phyloP scores from a whole-genome alignment of 495 filamentous ascomycete species.

The Opeltia flavorubescens region DNA sequence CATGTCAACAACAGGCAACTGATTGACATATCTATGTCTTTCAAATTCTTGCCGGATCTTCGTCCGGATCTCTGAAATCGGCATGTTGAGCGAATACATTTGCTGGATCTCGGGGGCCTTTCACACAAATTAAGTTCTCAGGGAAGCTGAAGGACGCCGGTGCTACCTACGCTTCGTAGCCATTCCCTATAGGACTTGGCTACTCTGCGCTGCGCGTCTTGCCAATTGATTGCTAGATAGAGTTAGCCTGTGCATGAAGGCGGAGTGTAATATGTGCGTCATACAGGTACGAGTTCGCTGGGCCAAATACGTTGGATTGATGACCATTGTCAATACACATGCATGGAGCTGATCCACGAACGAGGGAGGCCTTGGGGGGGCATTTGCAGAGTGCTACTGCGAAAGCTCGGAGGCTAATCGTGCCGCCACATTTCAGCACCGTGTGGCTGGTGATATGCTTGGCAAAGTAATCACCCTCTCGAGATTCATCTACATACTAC shows the following conservation, averaged over 20 bases:
- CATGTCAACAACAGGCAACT: constrained; percentile 76
- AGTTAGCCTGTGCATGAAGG: constrained; percentile 7
- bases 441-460: too few species aligned
- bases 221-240: constrained; percentile 64
- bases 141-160: constrained; percentile 13
- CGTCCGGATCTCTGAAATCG: constrained; percentile 75
- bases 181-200: constrained; percentile 81
- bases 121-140: not conserved
- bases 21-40: constrained; percentile 81
- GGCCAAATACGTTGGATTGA: constrained; percentile 88
- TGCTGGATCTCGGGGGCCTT: constrained; percentile 92
- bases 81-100: constrained; percentile 86
- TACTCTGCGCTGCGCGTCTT: constrained; percentile 69
- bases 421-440: too few species aligned
- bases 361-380: too few species aligned
- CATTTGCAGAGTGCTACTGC: too few species aligned
- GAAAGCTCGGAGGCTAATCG: too few species aligned
- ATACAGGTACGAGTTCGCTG: constrained; percentile 79
- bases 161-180: constrained; percentile 66
- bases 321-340: too few species aligned
- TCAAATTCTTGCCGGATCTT: constrained; percentile 97
- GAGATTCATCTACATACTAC: too few species aligned
- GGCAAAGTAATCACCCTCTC: too few species aligned
- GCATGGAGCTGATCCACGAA: too few species aligned
- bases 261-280: not conserved